Conservation (phyloP, 306 rosid genomes). For the Echinosophora koreensis region DNA sequence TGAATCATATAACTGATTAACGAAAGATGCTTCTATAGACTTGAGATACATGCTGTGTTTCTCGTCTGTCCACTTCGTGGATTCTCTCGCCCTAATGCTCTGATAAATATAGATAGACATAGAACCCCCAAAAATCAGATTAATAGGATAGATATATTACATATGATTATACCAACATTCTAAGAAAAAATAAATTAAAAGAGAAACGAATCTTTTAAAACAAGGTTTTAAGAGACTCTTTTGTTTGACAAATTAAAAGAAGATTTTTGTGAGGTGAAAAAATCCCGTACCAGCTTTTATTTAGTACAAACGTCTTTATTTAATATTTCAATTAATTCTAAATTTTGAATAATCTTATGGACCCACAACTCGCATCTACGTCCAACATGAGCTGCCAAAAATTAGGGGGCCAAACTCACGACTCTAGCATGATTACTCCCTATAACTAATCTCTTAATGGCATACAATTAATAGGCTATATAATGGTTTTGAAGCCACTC, state of each 20-base stretch:
- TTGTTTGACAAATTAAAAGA: background rate
- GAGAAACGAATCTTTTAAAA: no score
- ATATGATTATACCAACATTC: background rate
- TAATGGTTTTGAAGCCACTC: no score
- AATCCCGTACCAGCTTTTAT: background rate
- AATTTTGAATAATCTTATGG: no score
- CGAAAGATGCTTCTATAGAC: slow-evolving; percentile 86
- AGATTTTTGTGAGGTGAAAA: background rate
- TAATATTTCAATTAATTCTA: no score
- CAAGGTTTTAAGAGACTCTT: background rate
- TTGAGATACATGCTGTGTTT: slow-evolving; percentile 82
- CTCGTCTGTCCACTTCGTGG: slow-evolving; percentile 77
- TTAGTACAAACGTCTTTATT: background rate
- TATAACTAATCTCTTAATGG: no score
- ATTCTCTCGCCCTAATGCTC: slow-evolving; percentile 51
- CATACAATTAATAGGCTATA: no score
- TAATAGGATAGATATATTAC: background rate
- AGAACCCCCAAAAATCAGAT: slow-evolving; percentile 23
- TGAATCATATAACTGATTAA: slow-evolving; percentile 63
- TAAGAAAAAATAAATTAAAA: no score
- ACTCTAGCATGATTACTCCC: no score
- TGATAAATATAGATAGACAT: background rate
- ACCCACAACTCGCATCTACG: no score
- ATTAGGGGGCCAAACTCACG: no score
- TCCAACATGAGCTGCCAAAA: no score